Base-by-base conservation (phyloP, 305 asterid species). In the Rubia tinctorum region DNA sequence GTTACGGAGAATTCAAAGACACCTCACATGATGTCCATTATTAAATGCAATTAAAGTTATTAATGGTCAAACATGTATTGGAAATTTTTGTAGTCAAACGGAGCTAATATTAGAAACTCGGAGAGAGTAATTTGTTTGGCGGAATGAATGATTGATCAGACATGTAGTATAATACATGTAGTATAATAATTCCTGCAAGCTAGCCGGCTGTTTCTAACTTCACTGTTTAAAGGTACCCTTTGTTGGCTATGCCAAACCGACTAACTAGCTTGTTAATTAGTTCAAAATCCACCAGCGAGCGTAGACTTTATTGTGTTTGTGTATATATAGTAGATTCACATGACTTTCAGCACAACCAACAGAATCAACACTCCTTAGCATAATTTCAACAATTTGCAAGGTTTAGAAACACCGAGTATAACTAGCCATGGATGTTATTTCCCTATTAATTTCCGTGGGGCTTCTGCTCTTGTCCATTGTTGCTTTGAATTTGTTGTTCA, bases 371-470 rank as follows among this genome's bases (percentile, higher is more conserved):
- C 59, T 5, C 7, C 59, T 18, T 53, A 7, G 53, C 53, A 47
- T 47, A 47, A 15, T 49, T 49, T 49, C n/a, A 14, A 13, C 55
- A 49, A 44, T 14, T 30, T 30, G 34, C 34, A 30, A 30, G 34
- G 34, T 30, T 30, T 1, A 30, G 34, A 30, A 30, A 8, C 13
- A n/a, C n/a, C n/a, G n/a, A n/a, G n/a, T n/a, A n/a, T n/a, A n/a
- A 34, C 8, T 34, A 43, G 59, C 72, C 61, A 68, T 68, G 72
- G 72, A 68, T 6, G 56, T 25, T 15, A n/a, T 44, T 68, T 25
- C 23, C 25, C 60, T 47, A 13, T 47, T 42, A 5, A 15, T 49
- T 3, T 45, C 72, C 8, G 12, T 47, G 6, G 60, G 22, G 59
- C 12, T 68, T 68, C 22, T 68, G 0, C 23, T 47, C 14, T 7